phyloP scores from a whole-genome alignment of 2,329 filamentous ascomycete genomes.

The Talaromyces verruculosus region DNA sequence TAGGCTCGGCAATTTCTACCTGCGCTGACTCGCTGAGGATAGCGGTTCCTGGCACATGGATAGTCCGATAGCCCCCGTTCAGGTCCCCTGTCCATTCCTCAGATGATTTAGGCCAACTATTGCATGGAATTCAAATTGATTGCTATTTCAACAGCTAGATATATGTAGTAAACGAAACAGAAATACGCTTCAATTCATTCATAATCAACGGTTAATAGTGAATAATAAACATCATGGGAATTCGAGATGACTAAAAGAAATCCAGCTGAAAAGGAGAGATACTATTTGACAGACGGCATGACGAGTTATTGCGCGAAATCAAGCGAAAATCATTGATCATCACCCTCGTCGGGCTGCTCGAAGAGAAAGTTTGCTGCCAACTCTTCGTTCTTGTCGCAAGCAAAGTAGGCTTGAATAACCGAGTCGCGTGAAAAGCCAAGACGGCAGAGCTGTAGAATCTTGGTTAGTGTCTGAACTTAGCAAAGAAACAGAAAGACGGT shows the following conservation, averaged over 20 bases:
- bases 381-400: conserved; percentile 99
- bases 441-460: conserved; percentile 69
- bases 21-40: not conserved
- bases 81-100: not conserved
- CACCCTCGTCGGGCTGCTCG: conserved; percentile 86
- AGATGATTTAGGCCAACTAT: not conserved
- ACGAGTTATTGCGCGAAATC: not conserved
- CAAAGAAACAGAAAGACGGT: not conserved
- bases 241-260: conserved; percentile 14
- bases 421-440: conserved; percentile 90
- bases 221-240: conserved; percentile 19
- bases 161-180: conserved; percentile 1
- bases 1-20: conserved; percentile 10
- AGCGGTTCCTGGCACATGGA: not conserved
- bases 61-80: not conserved
- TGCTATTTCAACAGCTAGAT: conserved; percentile 1
- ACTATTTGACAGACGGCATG: conserved; percentile 17
- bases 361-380: conserved; percentile 97
- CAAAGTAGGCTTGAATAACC: conserved; percentile 97
- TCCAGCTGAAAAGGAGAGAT: conserved; percentile 2
- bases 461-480: not conserved
- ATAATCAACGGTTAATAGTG: conserved; percentile 16
- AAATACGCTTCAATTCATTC: conserved; percentile 14
- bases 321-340: conserved; percentile 34
- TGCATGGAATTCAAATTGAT: not conserved